Conservation (phyloP, 2,329 filamentous ascomycete species). For the Alternaria arbusti region DNA sequence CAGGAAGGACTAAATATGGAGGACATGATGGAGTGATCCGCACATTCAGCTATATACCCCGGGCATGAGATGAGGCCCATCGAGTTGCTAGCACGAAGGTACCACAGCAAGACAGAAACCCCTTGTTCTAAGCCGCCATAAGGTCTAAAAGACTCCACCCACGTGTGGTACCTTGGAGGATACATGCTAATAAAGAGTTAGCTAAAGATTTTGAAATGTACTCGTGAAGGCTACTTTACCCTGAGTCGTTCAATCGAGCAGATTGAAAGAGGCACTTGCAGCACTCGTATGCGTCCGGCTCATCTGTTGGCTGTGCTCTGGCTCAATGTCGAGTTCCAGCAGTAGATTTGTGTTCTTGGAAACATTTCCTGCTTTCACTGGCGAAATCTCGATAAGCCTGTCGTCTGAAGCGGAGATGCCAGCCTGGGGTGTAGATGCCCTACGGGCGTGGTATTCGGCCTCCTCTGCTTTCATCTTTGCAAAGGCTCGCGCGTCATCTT, state of each 20-base stretch:
- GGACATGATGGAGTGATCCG: neutral
- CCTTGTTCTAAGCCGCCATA: neutral
- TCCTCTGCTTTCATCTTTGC: constrained; percentile 21
- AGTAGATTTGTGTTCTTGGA: constrained; percentile 23
- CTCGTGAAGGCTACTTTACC: neutral
- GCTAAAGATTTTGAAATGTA: neutral
- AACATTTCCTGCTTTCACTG: constrained; percentile 7
- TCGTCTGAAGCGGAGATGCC: neutral
- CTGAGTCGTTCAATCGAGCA: constrained; percentile 19
- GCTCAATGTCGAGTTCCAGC: constrained; percentile 21
- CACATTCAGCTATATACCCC: constrained; percentile 14
- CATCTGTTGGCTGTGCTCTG: neutral
- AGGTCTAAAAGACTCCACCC: neutral
- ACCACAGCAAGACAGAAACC: neutral
- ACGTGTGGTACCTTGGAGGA: neutral
- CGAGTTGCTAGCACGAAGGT: neutral
- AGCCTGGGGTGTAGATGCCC: neutral
- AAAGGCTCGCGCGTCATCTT: constrained; percentile 27
- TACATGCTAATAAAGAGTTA: neutral
- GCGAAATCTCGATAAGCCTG: constrained; percentile 25
- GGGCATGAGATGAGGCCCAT: neutral
- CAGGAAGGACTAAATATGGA: constrained; percentile 14
- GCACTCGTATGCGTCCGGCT: constrained; percentile 3
- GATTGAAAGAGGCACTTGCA: constrained; percentile 7
- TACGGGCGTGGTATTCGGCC: constrained; percentile 12